phyloP scores from a whole-genome alignment of 2,329 filamentous ascomycete species.

The Alternaria sp. region DNA sequence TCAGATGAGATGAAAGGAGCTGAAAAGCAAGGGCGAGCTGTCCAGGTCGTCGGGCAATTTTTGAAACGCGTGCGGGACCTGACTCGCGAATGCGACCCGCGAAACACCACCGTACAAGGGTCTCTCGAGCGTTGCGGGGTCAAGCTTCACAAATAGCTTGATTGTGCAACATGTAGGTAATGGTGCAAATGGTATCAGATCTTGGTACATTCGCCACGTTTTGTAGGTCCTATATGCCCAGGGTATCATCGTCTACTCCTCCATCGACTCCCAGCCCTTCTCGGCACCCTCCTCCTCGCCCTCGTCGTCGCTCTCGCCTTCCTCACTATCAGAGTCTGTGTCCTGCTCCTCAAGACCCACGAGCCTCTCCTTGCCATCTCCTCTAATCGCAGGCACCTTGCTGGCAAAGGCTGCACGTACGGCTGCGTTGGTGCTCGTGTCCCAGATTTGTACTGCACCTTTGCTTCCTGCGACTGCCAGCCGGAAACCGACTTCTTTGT shows the following conservation, averaged over 20 bases:
- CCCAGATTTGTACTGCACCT: conserved; percentile 92
- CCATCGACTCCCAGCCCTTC: conserved; percentile 53
- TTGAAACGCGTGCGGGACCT: conserved; percentile 20
- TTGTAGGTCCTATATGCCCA: conserved; percentile 3
- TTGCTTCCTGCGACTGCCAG: conserved; percentile 94
- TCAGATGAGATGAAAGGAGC: conserved; percentile 27
- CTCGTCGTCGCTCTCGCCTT: conserved; percentile 55
- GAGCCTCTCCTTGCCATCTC: conserved; percentile 75
- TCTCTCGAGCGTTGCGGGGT: conserved; percentile 1
- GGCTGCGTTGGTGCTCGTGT: conserved; percentile 90
- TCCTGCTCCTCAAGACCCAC: conserved; percentile 73
- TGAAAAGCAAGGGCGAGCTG: conserved; percentile 13
- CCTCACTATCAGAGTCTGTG: conserved; percentile 68
- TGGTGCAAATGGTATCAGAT: not conserved
- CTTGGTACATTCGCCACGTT: not conserved
- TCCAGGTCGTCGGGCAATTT: conserved; percentile 13
- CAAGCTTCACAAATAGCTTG: conserved; percentile 5
- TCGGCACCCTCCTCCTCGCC: conserved; percentile 47
- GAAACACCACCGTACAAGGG: conserved; percentile 2
- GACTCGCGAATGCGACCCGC: conserved; percentile 3
- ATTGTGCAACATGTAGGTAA: not conserved
- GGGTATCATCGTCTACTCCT: conserved; percentile 47
- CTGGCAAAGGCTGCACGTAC: conserved; percentile 85
- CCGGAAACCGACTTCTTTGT: conserved; percentile 88
- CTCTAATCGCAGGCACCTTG: conserved; percentile 68